phyloP scores from a whole-genome alignment of 805 yeast genomes.

The Starmerella powellii region DNA sequence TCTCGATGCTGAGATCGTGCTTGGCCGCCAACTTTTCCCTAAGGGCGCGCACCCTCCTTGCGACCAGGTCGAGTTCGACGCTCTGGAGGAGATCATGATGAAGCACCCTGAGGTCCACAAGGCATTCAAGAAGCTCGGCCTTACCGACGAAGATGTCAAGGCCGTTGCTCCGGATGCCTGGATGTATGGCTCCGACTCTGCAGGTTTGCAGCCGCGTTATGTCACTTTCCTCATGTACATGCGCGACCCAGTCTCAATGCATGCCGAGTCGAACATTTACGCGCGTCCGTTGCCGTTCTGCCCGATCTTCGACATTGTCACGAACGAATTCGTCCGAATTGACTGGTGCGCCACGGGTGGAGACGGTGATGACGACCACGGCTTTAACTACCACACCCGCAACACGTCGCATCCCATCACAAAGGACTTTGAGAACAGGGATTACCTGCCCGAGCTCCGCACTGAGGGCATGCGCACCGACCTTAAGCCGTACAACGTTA shows the following conservation, averaged over 20 bases:
- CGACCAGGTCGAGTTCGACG: conserved; percentile 38
- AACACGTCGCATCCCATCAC: conserved; percentile 43
- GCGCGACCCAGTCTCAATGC: conserved; percentile 45
- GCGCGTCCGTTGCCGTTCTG: conserved; percentile 63
- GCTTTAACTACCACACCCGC: conserved; percentile 42
- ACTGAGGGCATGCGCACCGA: conserved; percentile 48
- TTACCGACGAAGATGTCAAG: conserved; percentile 17
- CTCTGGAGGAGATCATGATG: conserved; percentile 15
- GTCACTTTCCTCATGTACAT: conserved; percentile 67
- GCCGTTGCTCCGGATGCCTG: conserved; percentile 33
- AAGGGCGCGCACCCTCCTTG: conserved; percentile 60
- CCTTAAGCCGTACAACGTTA: conserved; percentile 61
- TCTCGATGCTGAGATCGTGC: conserved; percentile 47
- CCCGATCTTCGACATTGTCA: conserved; percentile 55
- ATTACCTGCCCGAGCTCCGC: conserved; percentile 60
- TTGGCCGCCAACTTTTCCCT: conserved; percentile 44
- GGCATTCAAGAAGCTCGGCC: conserved; percentile 75
- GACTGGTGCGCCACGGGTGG: conserved; percentile 62
- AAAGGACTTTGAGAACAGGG: conserved; percentile 49
- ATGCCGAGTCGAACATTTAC: conserved; percentile 41
- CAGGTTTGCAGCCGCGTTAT: conserved; percentile 26
- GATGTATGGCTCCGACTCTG: conserved; percentile 69
- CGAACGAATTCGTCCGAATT: conserved; percentile 53
- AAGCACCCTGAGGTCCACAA: conserved; percentile 89
- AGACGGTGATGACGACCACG: conserved; percentile 51